phyloP scores from a whole-genome alignment of 2,329 filamentous ascomycete species.

The Colletotrichum sp. region DNA sequence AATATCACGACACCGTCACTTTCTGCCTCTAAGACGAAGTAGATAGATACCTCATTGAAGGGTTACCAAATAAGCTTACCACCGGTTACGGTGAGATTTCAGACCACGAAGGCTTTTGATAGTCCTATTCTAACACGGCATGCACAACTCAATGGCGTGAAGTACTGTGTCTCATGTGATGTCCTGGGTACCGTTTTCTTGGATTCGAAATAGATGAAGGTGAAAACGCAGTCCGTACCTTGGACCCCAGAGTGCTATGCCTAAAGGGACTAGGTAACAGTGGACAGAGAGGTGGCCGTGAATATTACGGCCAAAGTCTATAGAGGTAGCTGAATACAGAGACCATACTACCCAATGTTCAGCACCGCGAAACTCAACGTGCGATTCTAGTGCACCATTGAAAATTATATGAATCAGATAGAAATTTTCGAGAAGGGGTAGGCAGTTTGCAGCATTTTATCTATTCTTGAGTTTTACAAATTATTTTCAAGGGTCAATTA shows the following conservation, averaged over 20 bases:
- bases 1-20: not conserved
- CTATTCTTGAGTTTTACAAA: not conserved
- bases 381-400: not conserved
- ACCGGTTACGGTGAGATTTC: not conserved
- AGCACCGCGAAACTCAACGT: not conserved
- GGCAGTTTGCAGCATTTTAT: not conserved
- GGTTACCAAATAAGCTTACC: not conserved
- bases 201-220: not conserved
- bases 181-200: not conserved
- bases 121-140: not conserved
- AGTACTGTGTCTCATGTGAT: not conserved
- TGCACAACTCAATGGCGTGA: not conserved
- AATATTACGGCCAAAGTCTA: not conserved
- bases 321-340: not conserved
- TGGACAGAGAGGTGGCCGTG: not conserved
- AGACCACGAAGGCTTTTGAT: not conserved
- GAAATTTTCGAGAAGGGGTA: fast-evolving
- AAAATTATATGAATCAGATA: not conserved
- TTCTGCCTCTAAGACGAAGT: not conserved
- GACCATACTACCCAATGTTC: not conserved
- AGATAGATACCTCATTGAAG: not conserved
- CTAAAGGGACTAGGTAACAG: not conserved
- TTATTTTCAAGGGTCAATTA: not conserved
- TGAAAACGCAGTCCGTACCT: not conserved
- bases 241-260: not conserved